Percentiles rank a stretch among this genome's conserved stretches.
Evolutionary conservation across 192 early-diverging fungal species (phyloP).

Genomic region (Gaertneriomyces semiglobifer): DNA sequence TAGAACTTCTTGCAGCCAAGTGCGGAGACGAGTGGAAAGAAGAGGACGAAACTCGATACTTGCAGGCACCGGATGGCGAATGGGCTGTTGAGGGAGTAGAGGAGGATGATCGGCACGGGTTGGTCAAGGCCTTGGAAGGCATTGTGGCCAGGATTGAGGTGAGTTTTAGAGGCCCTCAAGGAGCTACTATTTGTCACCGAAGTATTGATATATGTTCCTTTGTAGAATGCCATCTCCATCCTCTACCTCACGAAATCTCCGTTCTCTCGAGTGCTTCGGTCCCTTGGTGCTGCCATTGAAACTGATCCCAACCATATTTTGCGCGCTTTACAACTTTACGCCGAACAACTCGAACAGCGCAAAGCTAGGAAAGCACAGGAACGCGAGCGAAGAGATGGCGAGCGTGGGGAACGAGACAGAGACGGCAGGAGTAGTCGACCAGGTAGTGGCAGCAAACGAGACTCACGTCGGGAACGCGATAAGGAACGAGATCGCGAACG

Average conservation of each 20-base stretch:
- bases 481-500: background rate
- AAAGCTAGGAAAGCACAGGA: slow-evolving; percentile 8
- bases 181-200: background rate
- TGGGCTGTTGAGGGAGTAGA: slow-evolving; percentile 23
- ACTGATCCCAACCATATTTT: slow-evolving; percentile 60
- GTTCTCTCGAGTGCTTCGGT: slow-evolving; percentile 56
- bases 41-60: slow-evolving; percentile 1
- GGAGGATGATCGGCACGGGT: slow-evolving; percentile 6
- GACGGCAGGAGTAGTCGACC: background rate
- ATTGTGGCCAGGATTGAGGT: slow-evolving; percentile 27
- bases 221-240: slow-evolving; percentile 61
- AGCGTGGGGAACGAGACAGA: background rate
- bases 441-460: background rate
- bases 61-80: slow-evolving; percentile 13
- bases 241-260: slow-evolving; percentile 56
- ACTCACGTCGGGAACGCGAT: background rate
- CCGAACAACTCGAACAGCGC: slow-evolving; percentile 31
- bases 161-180: slow-evolving; percentile 33
- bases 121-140: slow-evolving; percentile 17
- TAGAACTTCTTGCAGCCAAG: slow-evolving; percentile 52
- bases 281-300: slow-evolving; percentile 55
- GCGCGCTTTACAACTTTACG: slow-evolving; percentile 63
- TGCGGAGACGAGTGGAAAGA: slow-evolving; percentile 33
- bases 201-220: background rate
- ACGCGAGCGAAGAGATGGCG: background rate